A percentile compares a stretch with the other conserved stretches of the same genome.
Conservation (phyloP, 805 yeast genomes). For the Yueomyces sinensis region DNA sequence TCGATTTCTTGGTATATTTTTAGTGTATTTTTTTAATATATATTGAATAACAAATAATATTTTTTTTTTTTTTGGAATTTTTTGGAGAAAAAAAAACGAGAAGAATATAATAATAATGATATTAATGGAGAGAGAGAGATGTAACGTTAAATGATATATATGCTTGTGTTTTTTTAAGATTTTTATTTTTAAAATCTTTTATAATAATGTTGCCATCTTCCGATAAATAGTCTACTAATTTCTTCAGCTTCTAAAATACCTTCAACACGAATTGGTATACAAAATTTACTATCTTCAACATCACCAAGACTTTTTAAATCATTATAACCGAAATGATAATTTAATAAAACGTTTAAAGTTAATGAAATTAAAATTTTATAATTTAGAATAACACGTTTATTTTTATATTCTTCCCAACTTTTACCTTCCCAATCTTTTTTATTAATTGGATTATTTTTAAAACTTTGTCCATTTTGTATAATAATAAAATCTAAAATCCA, state of each 20-base stretch:
- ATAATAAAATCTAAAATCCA: conserved; percentile 23
- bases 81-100: too few relatives aligned
- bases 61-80: too few relatives aligned
- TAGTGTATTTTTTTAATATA: too few relatives aligned
- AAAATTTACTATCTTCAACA: conserved; percentile 9
- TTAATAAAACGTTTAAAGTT: conserved; percentile 28
- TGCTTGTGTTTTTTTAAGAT: background rate
- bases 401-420: conserved; percentile 21
- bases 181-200: conserved; percentile 6
- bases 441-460: conserved; percentile 19
- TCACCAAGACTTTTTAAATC: conserved; percentile 18
- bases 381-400: conserved; percentile 22
- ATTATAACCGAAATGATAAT: conserved; percentile 38
- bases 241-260: conserved; percentile 7
- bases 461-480: conserved; percentile 22
- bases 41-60: too few relatives aligned
- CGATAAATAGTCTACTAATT: conserved; percentile 12
- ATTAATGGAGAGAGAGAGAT: too few relatives aligned
- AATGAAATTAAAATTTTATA: conserved; percentile 30
- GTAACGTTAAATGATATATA: background rate
- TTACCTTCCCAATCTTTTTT: conserved; percentile 7
- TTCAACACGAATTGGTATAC: conserved; percentile 13
- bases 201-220: conserved; percentile 20
- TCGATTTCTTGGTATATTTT: too few relatives aligned
- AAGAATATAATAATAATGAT: too few relatives aligned